A percentile compares a stretch with the other conserved stretches of the same genome.
Evolutionary conservation across 2,329 filamentous ascomycete species (phyloP).

Genomic region (Verticillium longisporum): DNA sequence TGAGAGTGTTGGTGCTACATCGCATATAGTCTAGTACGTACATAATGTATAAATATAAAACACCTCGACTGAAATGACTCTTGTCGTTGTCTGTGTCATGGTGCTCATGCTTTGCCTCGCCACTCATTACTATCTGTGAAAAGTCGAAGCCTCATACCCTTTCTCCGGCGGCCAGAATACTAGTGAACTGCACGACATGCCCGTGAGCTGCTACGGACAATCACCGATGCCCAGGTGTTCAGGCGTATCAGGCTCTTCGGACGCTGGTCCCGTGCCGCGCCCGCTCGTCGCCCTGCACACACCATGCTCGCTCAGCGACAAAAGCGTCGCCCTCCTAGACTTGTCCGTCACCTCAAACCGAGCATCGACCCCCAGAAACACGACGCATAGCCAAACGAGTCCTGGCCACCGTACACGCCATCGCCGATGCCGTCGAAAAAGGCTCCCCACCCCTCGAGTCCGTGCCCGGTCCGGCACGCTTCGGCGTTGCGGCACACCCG

Average conservation of each 20-base stretch:
- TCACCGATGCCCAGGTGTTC: constrained; percentile 49
- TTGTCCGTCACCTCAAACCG: background rate
- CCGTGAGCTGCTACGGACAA: constrained; percentile 29
- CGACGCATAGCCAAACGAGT: background rate
- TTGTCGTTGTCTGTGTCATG: too few relatives aligned
- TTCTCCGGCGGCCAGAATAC: too few relatives aligned
- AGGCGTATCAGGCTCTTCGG: constrained; percentile 55
- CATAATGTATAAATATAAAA: too few relatives aligned
- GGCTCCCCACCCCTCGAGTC: background rate
- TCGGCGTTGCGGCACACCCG: background rate
- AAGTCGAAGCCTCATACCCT: too few relatives aligned
- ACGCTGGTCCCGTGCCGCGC: constrained; percentile 15
- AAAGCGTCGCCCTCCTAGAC: background rate
- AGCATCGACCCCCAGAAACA: background rate
- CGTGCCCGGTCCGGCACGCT: background rate
- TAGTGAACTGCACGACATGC: too few relatives aligned
- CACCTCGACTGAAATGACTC: too few relatives aligned
- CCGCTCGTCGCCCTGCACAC: background rate
- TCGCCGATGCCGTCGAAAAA: background rate
- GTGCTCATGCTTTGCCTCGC: too few relatives aligned
- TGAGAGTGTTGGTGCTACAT: too few relatives aligned
- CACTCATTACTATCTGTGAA: background rate
- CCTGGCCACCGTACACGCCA: background rate
- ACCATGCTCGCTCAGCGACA: background rate
- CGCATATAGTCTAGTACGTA: too few relatives aligned